Base-by-base conservation (phyloP, 2,329 filamentous ascomycete genomes). In the Drechslerella coelobrocha region DNA sequence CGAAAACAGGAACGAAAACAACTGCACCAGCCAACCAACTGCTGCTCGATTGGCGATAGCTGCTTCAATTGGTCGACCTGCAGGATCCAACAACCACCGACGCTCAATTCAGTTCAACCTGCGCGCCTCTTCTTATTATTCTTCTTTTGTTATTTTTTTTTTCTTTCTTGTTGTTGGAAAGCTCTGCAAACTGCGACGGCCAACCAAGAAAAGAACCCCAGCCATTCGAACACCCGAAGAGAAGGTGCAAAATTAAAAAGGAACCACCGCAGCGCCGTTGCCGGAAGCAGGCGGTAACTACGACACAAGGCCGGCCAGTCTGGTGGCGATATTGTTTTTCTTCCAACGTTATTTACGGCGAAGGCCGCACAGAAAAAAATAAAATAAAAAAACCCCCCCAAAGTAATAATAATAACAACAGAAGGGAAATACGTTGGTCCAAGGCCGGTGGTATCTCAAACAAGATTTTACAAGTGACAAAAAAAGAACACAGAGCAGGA, bases 201-300 rank as follows among this genome's bases (percentile, higher is more conserved):
- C 29, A 31, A 31, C 29, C n/a, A n/a, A n/a, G n/a, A n/a, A n/a
- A n/a, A n/a, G n/a, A n/a, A n/a, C n/a, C n/a, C n/a, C n/a, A n/a
- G n/a, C n/a, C n/a, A n/a, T n/a, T n/a, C n/a, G n/a, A n/a, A n/a
- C n/a, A n/a, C n/a, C n/a, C n/a, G n/a, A n/a, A n/a, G n/a, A n/a
- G n/a, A n/a, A n/a, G n/a, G n/a, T n/a, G n/a, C n/a, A 61, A 37
- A 56, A 53, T 60, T 53, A 47, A 41, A 50, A 37, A 34, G 34
- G 19, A 29, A 55, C 56, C 47, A 55, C 56, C 50, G 51, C 63
- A 6, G 29, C 29, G 29, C 29, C 29, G 29, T 31, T 31, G 29
- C 54, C 56, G 56, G 51, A 56, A 68, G 63, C 31, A 52, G 62
- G 66, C 66, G 66, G 59, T 55, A 59, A 60, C 54, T n/a, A 54